phyloP scores from a whole-genome alignment of 2,329 filamentous ascomycete genomes.

The Exophiala lecanii-corni region DNA sequence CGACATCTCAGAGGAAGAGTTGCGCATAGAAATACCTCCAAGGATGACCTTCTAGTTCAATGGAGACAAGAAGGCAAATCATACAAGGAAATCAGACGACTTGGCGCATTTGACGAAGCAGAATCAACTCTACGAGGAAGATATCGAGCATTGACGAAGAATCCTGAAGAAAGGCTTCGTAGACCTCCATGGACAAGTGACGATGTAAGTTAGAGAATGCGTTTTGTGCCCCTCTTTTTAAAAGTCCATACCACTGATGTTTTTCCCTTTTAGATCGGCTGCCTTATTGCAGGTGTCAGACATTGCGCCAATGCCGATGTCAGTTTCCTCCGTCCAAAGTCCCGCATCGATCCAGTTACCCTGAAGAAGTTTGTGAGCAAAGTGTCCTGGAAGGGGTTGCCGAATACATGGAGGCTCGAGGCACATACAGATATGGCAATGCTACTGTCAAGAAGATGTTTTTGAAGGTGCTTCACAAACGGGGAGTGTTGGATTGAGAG shows the following conservation, averaged over 20 bases:
- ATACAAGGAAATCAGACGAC: slow-evolving; percentile 45
- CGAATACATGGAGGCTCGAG: slow-evolving; percentile 51
- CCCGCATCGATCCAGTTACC: slow-evolving; percentile 6
- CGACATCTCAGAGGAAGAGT: slow-evolving; percentile 5
- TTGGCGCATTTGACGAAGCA: slow-evolving; percentile 41
- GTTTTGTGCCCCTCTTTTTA: no score
- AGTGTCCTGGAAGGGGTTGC: slow-evolving; percentile 57
- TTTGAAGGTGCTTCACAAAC: slow-evolving; percentile 38
- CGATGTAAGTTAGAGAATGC: slow-evolving; percentile 39
- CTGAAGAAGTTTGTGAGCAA: slow-evolving; percentile 33
- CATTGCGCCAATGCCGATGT: slow-evolving; percentile 23
- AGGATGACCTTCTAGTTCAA: slow-evolving; percentile 38
- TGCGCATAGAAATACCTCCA: slow-evolving; percentile 23
- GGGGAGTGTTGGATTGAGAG: not conserved
- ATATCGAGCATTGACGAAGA: slow-evolving; percentile 44
- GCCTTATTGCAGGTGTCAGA: slow-evolving; percentile 39
- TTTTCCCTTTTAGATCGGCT: slow-evolving; percentile 38
- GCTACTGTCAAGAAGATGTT: slow-evolving; percentile 61
- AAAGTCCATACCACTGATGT: no score
- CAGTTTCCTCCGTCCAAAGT: slow-evolving; percentile 7
- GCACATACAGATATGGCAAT: slow-evolving; percentile 56
- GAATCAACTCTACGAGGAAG: slow-evolving; percentile 46
- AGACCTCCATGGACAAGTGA: slow-evolving; percentile 41
- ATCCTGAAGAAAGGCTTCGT: slow-evolving; percentile 41
- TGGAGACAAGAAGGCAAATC: slow-evolving; percentile 40